Evolutionary conservation across 108 stramenopile species (phyloP).

Genomic region (Pseudonitzschia delicatissima): DNA sequence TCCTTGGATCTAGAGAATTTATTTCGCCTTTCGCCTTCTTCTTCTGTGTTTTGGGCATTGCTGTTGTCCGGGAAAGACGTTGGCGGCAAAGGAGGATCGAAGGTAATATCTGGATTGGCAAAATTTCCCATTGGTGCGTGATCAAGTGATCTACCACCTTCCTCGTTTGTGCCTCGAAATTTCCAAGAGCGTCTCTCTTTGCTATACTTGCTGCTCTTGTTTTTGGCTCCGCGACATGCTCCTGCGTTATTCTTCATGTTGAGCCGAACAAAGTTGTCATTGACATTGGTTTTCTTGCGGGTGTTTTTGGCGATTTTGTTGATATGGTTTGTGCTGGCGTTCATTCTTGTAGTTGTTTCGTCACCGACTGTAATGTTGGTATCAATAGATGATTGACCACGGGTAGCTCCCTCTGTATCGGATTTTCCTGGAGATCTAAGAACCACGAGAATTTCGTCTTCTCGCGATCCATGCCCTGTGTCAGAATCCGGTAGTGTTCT

Average conservation of each 20-base stretch:
- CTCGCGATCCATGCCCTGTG: background rate
- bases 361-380: background rate
- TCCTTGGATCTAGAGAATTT: background rate
- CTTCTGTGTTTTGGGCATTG: slow-evolving; percentile 17
- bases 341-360: background rate
- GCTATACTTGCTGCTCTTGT: slow-evolving; percentile 37
- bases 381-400: no score
- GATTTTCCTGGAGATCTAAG: background rate
- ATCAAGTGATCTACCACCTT: background rate
- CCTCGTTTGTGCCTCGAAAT: no score
- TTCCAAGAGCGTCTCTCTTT: background rate
- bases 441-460: background rate
- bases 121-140: background rate
- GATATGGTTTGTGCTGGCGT: background rate
- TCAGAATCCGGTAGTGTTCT: background rate
- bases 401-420: background rate
- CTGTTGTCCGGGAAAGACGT: background rate
- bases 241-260: slow-evolving; percentile 76
- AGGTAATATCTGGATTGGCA: background rate
- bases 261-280: slow-evolving; percentile 84
- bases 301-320: background rate
- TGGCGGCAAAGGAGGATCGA: background rate
- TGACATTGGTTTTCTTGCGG: slow-evolving; percentile 15
- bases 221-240: slow-evolving; percentile 75
- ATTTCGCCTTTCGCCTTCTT: background rate